These are phyloP conservation scores for Boletus insuetus DNA, from an alignment of 768 basidiomycete genomes.

Conservation along the genomic window DNA sequence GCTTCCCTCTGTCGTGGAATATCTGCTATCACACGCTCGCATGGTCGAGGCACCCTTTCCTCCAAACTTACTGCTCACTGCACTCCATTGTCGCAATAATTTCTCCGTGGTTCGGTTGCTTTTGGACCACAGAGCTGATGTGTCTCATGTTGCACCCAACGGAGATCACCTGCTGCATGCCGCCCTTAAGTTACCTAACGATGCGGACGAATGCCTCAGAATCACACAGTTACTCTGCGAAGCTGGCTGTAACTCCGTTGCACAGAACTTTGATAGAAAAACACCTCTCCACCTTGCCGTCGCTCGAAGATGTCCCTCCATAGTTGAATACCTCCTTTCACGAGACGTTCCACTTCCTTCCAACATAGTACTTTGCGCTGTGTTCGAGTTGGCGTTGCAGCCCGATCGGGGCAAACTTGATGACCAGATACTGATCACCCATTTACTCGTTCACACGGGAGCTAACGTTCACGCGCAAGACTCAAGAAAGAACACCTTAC, in stretches of 20 bases:
- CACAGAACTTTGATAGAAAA: too few species aligned
- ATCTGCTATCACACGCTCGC: neutral
- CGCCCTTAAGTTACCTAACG: neutral
- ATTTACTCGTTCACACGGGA: neutral
- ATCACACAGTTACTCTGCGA: neutral
- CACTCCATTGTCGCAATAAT: fast-evolving
- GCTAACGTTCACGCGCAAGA: neutral
- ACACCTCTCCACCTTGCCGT: neutral
- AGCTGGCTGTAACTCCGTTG: neutral
- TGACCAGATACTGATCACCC: neutral
- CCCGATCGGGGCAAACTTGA: neutral
- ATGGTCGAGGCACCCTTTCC: too few species aligned
- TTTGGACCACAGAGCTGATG: neutral
- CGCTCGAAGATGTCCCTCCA: neutral
- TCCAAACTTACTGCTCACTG: neutral
- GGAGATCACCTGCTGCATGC: neutral
- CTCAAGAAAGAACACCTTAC: neutral
- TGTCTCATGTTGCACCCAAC: neutral
- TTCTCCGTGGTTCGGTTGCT: neutral
- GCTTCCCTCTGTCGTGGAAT: neutral
- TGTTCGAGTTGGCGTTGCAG: neutral
- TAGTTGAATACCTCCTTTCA: neutral
- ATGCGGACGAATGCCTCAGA: neutral
- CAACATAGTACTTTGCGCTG: neutral
- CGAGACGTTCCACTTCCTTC: neutral